phyloP scores from a whole-genome alignment of 164 flowering plant genomes.

The Nymphaea thermarum region DNA sequence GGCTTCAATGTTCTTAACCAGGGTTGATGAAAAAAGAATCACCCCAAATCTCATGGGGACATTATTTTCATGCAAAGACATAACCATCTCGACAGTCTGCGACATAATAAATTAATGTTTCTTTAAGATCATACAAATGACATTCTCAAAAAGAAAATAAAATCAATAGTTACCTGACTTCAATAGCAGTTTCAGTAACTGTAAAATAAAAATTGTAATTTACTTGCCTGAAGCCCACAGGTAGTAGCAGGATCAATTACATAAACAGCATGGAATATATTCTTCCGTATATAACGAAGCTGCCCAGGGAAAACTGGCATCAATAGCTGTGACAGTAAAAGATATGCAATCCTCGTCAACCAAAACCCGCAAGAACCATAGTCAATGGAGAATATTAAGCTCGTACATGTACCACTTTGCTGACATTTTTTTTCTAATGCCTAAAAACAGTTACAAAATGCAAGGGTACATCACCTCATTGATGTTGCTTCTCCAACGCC shows the following conservation, averaged over 20 bases:
- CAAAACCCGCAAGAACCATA: not conserved
- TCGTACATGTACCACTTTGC: not conserved
- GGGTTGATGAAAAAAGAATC: constrained; percentile 57
- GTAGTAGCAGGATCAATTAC: constrained; percentile 76
- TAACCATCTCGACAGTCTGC: constrained; percentile 66
- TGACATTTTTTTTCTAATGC: not conserved
- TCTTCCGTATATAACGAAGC: constrained; percentile 87
- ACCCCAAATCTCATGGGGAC: constrained; percentile 93
- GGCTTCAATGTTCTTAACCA: constrained; percentile 42
- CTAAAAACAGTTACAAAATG: not conserved
- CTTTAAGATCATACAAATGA: no score
- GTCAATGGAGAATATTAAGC: no score
- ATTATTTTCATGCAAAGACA: constrained; percentile 62
- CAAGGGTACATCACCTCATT: constrained; percentile 49
- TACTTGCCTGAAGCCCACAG: constrained; percentile 87
- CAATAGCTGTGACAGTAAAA: constrained; percentile 48
- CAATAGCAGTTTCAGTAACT: not conserved
- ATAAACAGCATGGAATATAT: constrained; percentile 86
- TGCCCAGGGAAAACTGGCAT: constrained; percentile 98
- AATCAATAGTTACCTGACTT: no score
- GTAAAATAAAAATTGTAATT: not conserved
- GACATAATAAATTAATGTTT: constrained; percentile 1
- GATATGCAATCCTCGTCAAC: not conserved
- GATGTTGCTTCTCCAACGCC: constrained; percentile 79
- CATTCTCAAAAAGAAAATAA: not conserved